Base-by-base conservation (phyloP, 495 filamentous ascomycete genomes). In the Annulohypoxylon moriforme region DNA sequence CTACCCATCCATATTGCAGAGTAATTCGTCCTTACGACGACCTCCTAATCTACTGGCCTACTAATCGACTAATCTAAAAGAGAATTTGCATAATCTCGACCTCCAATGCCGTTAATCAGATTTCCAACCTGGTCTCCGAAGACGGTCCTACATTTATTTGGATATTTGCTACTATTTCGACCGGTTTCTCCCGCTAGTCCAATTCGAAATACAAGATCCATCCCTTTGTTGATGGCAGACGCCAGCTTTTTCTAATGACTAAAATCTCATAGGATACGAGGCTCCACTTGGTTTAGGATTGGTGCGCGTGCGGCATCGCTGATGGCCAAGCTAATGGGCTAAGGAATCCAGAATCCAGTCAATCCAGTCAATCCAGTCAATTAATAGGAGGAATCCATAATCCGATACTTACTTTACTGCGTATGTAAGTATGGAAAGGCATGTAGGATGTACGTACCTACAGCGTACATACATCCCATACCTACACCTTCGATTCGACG, bases 101-200 rank as follows among this genome's bases (percentile, higher is more conserved):
- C 55, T 18, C 56, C 70, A 73, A 69, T 73, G 60, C 49, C 65
- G 38, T 65, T 58, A 42, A 50, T 62, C 50, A 55, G 11, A 67
- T 69, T 66, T 69, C 27, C 40, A 71, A 70, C 11, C 33, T 34
- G 27, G 10, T 34, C 71, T 73, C 71, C 71, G 71, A 73, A 63
- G 33, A 65, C 65, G 71, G 65, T 60, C 58, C 58, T 11, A 60
- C 25, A 25, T 13, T 49, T 25, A 60, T 72, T 64, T 68, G 52
- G 46, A 56, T 68, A 72, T 53, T 67, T 71, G 52, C 44, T 55
- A 60, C 14, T 34, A 18, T 44, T 36, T 56, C 22, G 38, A 69
- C 65, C 65, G 65, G 56, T 68, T 73, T 73, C 56, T 69, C 57
- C 71, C 71, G 71, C 66, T 73, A 69, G 59, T 63, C 46, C 16